phyloP scores from a whole-genome alignment of 495 filamentous ascomycete genomes.

The Penicillium odoratum region DNA sequence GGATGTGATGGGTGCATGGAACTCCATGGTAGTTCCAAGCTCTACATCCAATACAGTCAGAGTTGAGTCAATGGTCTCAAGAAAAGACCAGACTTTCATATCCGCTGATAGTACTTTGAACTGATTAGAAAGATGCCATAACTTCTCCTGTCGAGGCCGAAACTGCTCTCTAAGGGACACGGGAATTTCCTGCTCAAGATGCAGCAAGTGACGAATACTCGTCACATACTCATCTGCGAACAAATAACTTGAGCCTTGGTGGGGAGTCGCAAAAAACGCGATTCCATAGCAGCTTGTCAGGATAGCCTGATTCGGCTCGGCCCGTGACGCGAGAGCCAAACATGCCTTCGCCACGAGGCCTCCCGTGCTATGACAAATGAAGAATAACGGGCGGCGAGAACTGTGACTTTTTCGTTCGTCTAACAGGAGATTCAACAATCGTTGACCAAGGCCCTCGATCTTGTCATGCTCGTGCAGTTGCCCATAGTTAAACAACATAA shows the following conservation, averaged over 20 bases:
- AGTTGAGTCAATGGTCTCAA: slow-evolving; percentile 62
- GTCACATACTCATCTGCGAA: slow-evolving; percentile 55
- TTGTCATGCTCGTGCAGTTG: slow-evolving; percentile 45
- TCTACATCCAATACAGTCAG: slow-evolving; percentile 47
- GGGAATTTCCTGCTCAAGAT: slow-evolving; percentile 55
- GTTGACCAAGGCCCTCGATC: slow-evolving; percentile 49
- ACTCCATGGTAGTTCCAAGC: slow-evolving; percentile 30
- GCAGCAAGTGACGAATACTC: slow-evolving; percentile 55
- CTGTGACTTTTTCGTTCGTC: slow-evolving; percentile 34
- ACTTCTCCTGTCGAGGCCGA: slow-evolving; percentile 44
- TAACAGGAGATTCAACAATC: slow-evolving; percentile 48
- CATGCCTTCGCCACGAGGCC: slow-evolving; percentile 60
- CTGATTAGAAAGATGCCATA: slow-evolving; percentile 52
- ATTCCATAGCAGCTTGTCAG: slow-evolving; percentile 61
- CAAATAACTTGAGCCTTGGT: slow-evolving; percentile 65
- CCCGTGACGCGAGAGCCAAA: slow-evolving; percentile 49
- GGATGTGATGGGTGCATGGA: slow-evolving; percentile 60
- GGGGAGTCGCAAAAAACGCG: slow-evolving; percentile 60
- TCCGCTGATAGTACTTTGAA: slow-evolving; percentile 62
- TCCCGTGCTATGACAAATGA: slow-evolving; percentile 66
- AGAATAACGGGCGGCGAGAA: slow-evolving; percentile 54
- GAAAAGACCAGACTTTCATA: slow-evolving; percentile 66
- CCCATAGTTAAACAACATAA: slow-evolving; percentile 58
- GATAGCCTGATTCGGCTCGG: slow-evolving; percentile 40
- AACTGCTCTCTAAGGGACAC: slow-evolving; percentile 49